These are phyloP conservation scores for Posidonia oceanica DNA, from an alignment of 116 monocot genomes.

Conservation along the genomic window DNA sequence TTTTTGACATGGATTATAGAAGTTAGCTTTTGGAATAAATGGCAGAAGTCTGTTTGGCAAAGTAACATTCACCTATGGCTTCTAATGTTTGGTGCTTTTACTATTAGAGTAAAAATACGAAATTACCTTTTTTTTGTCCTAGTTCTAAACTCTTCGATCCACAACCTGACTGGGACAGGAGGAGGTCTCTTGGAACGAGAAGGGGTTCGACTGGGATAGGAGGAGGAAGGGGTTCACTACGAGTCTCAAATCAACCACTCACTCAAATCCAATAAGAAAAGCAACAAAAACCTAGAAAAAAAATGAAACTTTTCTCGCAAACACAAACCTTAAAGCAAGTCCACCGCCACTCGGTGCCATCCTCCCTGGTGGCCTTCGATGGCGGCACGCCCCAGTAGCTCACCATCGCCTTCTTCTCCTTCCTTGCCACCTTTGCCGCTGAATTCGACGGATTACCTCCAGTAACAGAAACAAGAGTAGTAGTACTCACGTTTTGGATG, in stretches of 20 bases:
- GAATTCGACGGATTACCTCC: conserved; percentile 2
- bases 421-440: background rate
- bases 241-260: background rate
- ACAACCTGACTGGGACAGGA: too few relatives aligned
- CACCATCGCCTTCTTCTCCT: conserved; percentile 15
- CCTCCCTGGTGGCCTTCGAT: conserved; percentile 35
- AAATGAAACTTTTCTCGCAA: background rate
- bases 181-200: too few relatives aligned
- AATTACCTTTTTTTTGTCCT: too few relatives aligned
- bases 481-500: conserved; percentile 9
- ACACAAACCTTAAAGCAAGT: conserved; percentile 53
- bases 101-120: too few relatives aligned
- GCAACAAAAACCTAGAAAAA: background rate
- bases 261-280: background rate
- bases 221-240: too few relatives aligned
- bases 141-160: too few relatives aligned
- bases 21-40: too few relatives aligned
- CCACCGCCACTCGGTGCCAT: conserved; percentile 77
- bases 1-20: too few relatives aligned
- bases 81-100: too few relatives aligned
- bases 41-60: too few relatives aligned
- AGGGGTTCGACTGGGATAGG: too few relatives aligned
- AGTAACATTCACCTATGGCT: too few relatives aligned
- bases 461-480: background rate
- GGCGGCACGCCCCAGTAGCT: conserved; percentile 60